Percentiles rank a stretch among this genome's conserved stretches.
Evolutionary conservation across 2,329 filamentous ascomycete genomes (phyloP).

Genomic region (Leptodontidium sp.): DNA sequence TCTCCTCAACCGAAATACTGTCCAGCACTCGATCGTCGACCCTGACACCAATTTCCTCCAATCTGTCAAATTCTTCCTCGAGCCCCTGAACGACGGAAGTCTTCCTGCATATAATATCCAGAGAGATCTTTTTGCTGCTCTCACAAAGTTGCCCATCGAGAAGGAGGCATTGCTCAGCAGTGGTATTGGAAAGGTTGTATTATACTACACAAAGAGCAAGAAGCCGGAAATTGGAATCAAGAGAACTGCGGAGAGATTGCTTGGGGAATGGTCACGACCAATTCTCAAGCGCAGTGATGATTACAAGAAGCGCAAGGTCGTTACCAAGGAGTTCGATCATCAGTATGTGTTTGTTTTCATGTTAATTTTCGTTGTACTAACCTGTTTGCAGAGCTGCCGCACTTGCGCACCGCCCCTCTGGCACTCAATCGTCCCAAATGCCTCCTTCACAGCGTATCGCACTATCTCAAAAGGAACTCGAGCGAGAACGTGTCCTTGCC

Average conservation of each 20-base stretch:
- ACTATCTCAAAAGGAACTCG: constrained; percentile 48
- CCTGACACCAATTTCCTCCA: constrained; percentile 95
- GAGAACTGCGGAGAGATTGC: constrained; percentile 88
- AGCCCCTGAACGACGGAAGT: constrained; percentile 92
- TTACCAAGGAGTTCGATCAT: constrained; percentile 70
- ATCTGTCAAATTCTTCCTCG: constrained; percentile 95
- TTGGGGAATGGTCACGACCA: constrained; percentile 94
- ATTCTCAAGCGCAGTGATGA: constrained; percentile 94
- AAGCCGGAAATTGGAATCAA: constrained; percentile 89
- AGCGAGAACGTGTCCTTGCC: constrained; percentile 66
- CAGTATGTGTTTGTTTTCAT: constrained; percentile 55
- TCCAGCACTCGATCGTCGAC: constrained; percentile 85
- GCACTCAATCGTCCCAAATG: constrained; percentile 42
- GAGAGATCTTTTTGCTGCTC: constrained; percentile 86
- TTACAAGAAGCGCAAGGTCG: constrained; percentile 82
- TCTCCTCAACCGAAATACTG: constrained; percentile 87
- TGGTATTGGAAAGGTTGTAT: constrained; percentile 93
- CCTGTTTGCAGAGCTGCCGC: constrained; percentile 43
- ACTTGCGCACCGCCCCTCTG: constrained; percentile 47
- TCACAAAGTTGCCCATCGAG: constrained; percentile 83
- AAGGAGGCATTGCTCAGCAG: constrained; percentile 91
- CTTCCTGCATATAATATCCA: constrained; percentile 98
- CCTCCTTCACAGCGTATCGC: constrained; percentile 40
- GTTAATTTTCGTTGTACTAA: constrained; percentile 24
- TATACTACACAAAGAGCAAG: constrained; percentile 97